These are phyloP conservation scores for Penicillium bialowiezense DNA, from an alignment of 495 filamentous ascomycete genomes.

Conservation along the genomic window DNA sequence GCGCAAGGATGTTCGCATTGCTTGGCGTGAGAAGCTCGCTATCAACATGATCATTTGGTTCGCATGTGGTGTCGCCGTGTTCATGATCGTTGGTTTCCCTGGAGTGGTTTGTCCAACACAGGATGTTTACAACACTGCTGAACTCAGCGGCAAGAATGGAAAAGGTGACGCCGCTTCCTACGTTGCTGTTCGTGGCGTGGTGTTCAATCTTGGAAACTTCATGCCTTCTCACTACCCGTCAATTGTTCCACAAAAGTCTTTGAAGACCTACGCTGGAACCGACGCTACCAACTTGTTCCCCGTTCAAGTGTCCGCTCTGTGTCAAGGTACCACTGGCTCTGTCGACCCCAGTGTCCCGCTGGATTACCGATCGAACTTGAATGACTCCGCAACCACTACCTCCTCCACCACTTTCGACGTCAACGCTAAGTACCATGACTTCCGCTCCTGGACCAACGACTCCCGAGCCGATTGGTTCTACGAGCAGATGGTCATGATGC, in stretches of 20 bases:
- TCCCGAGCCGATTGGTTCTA: conserved; percentile 85
- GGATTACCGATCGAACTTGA: conserved; percentile 69
- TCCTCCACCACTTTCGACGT: conserved; percentile 64
- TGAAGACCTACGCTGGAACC: conserved; percentile 77
- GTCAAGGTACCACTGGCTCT: conserved; percentile 66
- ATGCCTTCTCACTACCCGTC: conserved; percentile 77
- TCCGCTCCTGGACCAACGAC: conserved; percentile 79
- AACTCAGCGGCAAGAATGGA: conserved; percentile 72
- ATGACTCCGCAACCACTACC: conserved; percentile 63
- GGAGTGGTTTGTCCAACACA: conserved; percentile 87
- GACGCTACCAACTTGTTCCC: conserved; percentile 91
- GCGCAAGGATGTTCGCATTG: conserved; percentile 87
- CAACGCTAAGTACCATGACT: conserved; percentile 87
- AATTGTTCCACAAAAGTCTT: conserved; percentile 61
- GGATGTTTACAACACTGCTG: conserved; percentile 75
- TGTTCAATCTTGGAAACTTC: conserved; percentile 79
- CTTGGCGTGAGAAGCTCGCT: conserved; percentile 96
- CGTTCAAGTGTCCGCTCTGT: conserved; percentile 89
- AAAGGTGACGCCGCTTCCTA: conserved; percentile 63
- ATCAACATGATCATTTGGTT: conserved; percentile 99
- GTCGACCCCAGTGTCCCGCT: conserved; percentile 72
- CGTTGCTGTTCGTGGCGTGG: conserved; percentile 80
- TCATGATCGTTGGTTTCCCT: conserved; percentile 89
- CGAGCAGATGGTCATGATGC: conserved; percentile 76
- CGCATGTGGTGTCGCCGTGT: conserved; percentile 70